phyloP scores from a whole-genome alignment of 257 asterid species.

The Forsythia suspensa region DNA sequence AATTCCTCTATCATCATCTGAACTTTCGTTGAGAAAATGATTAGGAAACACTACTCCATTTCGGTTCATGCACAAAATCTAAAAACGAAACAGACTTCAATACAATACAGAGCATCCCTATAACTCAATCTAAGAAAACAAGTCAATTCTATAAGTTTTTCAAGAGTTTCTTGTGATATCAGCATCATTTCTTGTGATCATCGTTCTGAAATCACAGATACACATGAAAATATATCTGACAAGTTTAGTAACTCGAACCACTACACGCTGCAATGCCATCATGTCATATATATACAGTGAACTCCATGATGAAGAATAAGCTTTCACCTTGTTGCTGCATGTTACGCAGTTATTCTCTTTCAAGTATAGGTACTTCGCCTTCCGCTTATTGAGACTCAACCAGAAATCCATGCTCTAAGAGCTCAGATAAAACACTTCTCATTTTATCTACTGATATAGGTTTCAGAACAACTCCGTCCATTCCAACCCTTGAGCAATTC shows the following conservation, averaged over 20 bases:
- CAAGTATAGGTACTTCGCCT: background rate
- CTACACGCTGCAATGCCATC: background rate
- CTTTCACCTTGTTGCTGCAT: background rate
- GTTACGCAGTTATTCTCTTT: background rate
- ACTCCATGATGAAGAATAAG: background rate
- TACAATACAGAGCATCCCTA: conserved; percentile 12
- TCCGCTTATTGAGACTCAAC: conserved; percentile 45
- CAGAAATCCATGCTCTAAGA: conserved; percentile 66
- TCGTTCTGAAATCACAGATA: conserved; percentile 21
- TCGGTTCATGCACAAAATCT: conserved; percentile 10
- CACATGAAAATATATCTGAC: conserved; percentile 4
- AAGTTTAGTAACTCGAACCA: background rate
- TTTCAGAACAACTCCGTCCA: conserved; percentile 77
- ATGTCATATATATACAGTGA: background rate
- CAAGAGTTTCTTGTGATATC: background rate
- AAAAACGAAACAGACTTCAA: background rate
- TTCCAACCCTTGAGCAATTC: conserved; percentile 78
- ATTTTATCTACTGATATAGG: conserved; percentile 88
- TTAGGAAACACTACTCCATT: background rate
- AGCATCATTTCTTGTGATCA: conserved; percentile 12
- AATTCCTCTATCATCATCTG: background rate
- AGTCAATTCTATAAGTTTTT: conserved; percentile 27
- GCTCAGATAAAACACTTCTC: conserved; percentile 76
- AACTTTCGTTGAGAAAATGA: background rate
- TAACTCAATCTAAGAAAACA: conserved; percentile 29